Evolutionary conservation across 352 stramenopile species (phyloP), one percentile per base, ranked within the genome.

Genomic region (Phytophthora cactorum): DNA sequence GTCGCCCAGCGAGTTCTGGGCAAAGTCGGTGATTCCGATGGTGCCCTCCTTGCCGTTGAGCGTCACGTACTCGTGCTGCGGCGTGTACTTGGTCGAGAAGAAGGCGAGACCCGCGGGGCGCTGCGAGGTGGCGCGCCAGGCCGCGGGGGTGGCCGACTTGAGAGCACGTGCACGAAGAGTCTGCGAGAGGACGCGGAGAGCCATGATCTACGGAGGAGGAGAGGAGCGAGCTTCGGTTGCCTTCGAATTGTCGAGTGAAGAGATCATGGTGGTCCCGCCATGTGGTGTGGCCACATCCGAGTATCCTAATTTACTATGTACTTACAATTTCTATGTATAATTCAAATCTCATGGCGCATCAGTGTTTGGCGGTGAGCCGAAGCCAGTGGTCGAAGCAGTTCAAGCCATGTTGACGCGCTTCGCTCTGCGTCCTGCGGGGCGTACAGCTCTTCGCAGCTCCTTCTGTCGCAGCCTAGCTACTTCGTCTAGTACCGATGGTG

Each of bases 21-120:
- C 98, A 79, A 98, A 99, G 76, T 98, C 94, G 47, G 97, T 99
- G 83, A 99, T 99, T 72, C 98, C 98, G 70, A 99, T 80, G 28
- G 88, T 98, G 66, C 81, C 92, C 59, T 88, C 72, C 63, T 86
- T 89, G 70, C 88, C 88, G 62, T 91, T 84, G 50, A 95, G 59
- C 67, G 67, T 84, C 63, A 95, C 78, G 77, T 95, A 95, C 84
- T 95, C 88, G 78, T 95, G 88, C 73, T 90, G 77, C 60, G 81
- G 76, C 54, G 88, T 93, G 84, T 91, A 95, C 78, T 93, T 93
- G 73, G 88, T 95, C 32, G 86, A 90, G 72, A 93, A 95, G 73
- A 76, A 85, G 53, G 82, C 68, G 12, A 73, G 51, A 39, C 76
- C 15, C 8, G 64, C 59, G n/a, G 75, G 64, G 46, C 71, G 75